These are phyloP conservation scores for apple (Malus domestica) DNA, from an alignment of 306 rosid genomes.

Conservation along the genomic window ASM211411v1 NC_041794.1:4867501-4868000, in stretches of 20 bases:
- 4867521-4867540: too few species aligned
- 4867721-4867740: too few species aligned
- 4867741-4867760: not conserved
- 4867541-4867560: too few species aligned
- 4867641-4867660: too few species aligned
- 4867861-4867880: not conserved
- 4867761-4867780: not conserved
- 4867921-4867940: conserved; percentile 41
- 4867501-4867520: too few species aligned
- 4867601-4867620: too few species aligned
- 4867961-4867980: conserved; percentile 12
- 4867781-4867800: not conserved
- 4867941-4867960: conserved; percentile 15
- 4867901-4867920: conserved; percentile 2
- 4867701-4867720: too few species aligned
- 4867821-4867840: not conserved
- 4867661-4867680: too few species aligned
- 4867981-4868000: conserved; percentile 29
- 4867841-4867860: not conserved
- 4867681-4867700: too few species aligned
- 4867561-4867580: too few species aligned
- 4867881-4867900: not conserved
- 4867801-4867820: not conserved
- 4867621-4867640: too few species aligned
- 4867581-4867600: too few species aligned